phyloP scores from a whole-genome alignment of 2,329 filamentous ascomycete species.

The Penicillium rolfsii region DNA sequence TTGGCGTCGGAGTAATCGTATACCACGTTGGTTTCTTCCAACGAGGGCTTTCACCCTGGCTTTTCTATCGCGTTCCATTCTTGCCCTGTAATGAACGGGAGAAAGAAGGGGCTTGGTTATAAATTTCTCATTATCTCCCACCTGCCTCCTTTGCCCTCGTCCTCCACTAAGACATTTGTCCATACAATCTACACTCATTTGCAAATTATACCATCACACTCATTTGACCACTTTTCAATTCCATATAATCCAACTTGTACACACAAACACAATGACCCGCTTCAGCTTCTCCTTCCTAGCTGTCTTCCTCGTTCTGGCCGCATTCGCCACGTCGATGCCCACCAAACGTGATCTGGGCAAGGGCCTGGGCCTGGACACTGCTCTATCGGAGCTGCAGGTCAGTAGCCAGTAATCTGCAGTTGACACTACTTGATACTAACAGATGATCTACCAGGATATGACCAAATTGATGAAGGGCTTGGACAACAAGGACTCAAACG shows the following conservation, averaged over 20 bases:
- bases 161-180: neutral
- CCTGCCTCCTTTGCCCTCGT: neutral
- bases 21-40: neutral
- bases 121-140: slow-evolving; percentile 15
- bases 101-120: slow-evolving; percentile 22
- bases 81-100: neutral
- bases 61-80: slow-evolving; percentile 14
- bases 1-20: neutral
- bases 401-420: neutral
- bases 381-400: slow-evolving; percentile 27
- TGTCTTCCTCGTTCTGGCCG: slow-evolving; percentile 35
- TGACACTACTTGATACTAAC: neutral
- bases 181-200: slow-evolving; percentile 11
- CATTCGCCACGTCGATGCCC: slow-evolving; percentile 36
- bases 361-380: slow-evolving; percentile 14
- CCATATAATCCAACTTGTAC: slow-evolving; percentile 17
- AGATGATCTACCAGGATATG: slow-evolving; percentile 13
- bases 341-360: slow-evolving; percentile 22
- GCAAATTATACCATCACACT: slow-evolving; percentile 10
- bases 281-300: slow-evolving; percentile 37
- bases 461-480: slow-evolving; percentile 24
- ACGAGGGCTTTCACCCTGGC: neutral
- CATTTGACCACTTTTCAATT: slow-evolving; percentile 10
- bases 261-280: slow-evolving; percentile 35
- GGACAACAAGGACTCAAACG: slow-evolving; percentile 12